A percentile compares a stretch with the other conserved stretches of the same genome.
Conservation (phyloP, 139 green algal genomes). For the Mesotaenium endlicherianum region DNA sequence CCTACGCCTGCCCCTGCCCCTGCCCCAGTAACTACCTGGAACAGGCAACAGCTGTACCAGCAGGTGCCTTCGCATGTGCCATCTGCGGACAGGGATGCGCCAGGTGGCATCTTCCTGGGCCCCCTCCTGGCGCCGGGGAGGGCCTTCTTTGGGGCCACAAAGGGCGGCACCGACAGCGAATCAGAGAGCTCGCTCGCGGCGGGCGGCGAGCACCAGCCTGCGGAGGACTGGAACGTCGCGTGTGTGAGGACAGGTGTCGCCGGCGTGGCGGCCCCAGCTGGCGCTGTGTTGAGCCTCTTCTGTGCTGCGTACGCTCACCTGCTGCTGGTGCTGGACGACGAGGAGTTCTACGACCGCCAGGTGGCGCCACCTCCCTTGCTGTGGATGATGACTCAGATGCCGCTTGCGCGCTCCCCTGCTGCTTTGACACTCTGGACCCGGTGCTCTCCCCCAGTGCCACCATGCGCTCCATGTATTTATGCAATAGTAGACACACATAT, state of each 20-base stretch:
- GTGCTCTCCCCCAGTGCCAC: background rate
- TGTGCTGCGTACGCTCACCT: conserved; percentile 59
- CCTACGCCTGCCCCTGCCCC: too few relatives aligned
- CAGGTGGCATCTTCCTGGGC: too few relatives aligned
- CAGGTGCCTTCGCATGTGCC: background rate
- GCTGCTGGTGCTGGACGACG: conserved; percentile 82
- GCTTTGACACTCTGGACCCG: conserved; percentile 10
- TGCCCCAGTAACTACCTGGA: too few relatives aligned
- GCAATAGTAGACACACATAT: too few relatives aligned
- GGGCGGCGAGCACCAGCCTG: background rate
- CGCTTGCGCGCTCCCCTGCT: conserved; percentile 14
- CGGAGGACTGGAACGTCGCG: background rate
- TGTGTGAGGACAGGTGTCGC: background rate
- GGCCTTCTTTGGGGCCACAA: too few relatives aligned
- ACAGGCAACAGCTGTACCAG: background rate
- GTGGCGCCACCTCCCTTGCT: too few relatives aligned
- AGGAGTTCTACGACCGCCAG: conserved; percentile 73
- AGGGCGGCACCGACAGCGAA: too few relatives aligned
- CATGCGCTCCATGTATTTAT: too few relatives aligned
- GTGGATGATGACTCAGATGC: conserved; percentile 10
- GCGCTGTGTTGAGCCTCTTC: conserved; percentile 20
- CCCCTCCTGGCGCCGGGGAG: too few relatives aligned
- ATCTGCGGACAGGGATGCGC: background rate
- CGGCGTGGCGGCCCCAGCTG: background rate
- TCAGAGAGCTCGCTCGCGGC: background rate